Conservation (phyloP, 2,329 filamentous ascomycete species). For the Calonectria pseudoturangicola region DNA sequence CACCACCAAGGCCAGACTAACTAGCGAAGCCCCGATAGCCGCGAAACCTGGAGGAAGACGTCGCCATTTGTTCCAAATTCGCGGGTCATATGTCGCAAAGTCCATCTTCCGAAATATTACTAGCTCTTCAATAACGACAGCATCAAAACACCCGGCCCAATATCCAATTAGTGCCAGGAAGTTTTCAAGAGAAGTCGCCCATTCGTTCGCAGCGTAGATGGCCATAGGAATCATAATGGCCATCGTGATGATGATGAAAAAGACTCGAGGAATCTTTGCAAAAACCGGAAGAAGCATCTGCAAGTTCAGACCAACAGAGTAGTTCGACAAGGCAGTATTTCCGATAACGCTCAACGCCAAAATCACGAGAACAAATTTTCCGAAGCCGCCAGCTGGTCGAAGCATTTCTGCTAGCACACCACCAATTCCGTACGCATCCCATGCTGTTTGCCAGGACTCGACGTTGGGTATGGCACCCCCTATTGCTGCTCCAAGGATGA, state of each 20-base stretch:
- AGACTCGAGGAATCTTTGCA: slow-evolving; percentile 63
- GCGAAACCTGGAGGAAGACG: slow-evolving; percentile 65
- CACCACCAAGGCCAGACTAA: slow-evolving; percentile 64
- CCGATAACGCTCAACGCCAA: slow-evolving; percentile 60
- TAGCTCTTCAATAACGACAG: slow-evolving; percentile 65
- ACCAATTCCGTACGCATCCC: slow-evolving; percentile 55
- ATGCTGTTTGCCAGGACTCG: slow-evolving; percentile 56
- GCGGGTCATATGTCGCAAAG: slow-evolving; percentile 63
- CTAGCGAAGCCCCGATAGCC: slow-evolving; percentile 64
- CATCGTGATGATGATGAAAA: slow-evolving; percentile 63
- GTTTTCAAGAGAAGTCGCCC: slow-evolving; percentile 65
- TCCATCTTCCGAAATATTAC: slow-evolving; percentile 65
- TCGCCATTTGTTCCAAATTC: slow-evolving; percentile 66
- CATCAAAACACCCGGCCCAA: slow-evolving; percentile 67
- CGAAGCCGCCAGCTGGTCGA: slow-evolving; percentile 56
- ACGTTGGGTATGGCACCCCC: slow-evolving; percentile 58
- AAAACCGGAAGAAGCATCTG: slow-evolving; percentile 66
- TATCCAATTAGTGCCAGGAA: slow-evolving; percentile 68
- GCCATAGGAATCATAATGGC: slow-evolving; percentile 65
- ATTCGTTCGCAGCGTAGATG: slow-evolving; percentile 64
- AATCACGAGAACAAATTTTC: slow-evolving; percentile 60
- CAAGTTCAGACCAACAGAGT: slow-evolving; percentile 62
- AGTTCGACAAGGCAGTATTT: slow-evolving; percentile 63
- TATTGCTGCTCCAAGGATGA: slow-evolving; percentile 64
- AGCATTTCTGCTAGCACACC: slow-evolving; percentile 59